Base-by-base conservation (phyloP, 768 basidiomycete genomes). In the Amanita rimosa region DNA sequence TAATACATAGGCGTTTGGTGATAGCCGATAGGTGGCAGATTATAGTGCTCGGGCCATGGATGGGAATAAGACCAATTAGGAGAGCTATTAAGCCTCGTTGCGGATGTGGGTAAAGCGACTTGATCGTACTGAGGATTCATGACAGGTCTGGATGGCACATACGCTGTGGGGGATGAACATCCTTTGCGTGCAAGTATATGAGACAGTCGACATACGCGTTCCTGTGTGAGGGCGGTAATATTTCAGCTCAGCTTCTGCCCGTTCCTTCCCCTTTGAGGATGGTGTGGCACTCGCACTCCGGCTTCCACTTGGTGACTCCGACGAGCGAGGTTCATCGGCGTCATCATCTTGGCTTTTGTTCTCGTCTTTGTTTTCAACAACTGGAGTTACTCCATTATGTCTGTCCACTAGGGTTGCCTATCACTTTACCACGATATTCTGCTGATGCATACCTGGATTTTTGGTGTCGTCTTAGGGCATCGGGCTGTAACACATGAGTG, bases 401-500 rank as follows among this genome's bases (percentile, higher is more conserved):
- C 83, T 80, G 50, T 44, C 53, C 37, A 43, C 50, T 40, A 7
- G 46, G 46, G 33, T 51, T 26, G 46, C 40, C 51, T 22, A 50
- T 34, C 36, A 41, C 22, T 27, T 48, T 48, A 26, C 7, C 33
- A 37, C n/a, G 29, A 46, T 35, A 8, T 21, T 9, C 36, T 24
- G 17, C 4, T 51, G 47, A 36, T 53, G 37, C 71, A 53, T 53
- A 83, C 85, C 84, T 76, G 53, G 85, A 85, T 57, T 85, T 85
- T 64, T 86, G 82, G 60, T 88, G 85, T 57, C 85, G 71, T 38
- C 81, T 71, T n/a, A 85, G 69, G 16, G 85, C 85, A 63, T 88
- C 85, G n/a, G 83, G 82, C 85, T 88, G 53, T 41, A 39, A 47
- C 31, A 55, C 41, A 40, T 22, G 6, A 46, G 44, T 48, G 44